Conservation (phyloP, 2,329 filamentous ascomycete species). For the Didymellaceae sp. region DNA sequence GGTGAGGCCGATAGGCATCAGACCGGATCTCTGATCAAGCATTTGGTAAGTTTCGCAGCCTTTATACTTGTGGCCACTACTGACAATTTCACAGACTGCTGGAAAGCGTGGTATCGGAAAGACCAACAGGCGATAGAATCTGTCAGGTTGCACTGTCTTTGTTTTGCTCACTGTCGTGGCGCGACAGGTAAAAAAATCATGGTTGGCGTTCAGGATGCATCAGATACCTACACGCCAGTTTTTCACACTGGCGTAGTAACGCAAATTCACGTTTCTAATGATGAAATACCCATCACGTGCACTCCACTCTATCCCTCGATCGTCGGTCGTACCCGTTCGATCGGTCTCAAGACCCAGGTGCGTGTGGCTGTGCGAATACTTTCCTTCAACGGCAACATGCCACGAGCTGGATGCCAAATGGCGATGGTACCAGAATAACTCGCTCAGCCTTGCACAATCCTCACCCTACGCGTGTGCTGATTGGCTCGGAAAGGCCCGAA, state of each 20-base stretch:
- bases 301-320: no score
- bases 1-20: conserved; percentile 95
- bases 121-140: conserved; percentile 64
- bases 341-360: neutral
- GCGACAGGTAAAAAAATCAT: conserved; percentile 32
- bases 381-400: no score
- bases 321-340: no score
- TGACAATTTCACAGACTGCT: conserved; percentile 64
- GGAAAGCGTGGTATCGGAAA: conserved; percentile 96
- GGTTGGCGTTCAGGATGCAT: conserved; percentile 40
- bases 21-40: conserved; percentile 81
- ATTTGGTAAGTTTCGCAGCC: conserved; percentile 72
- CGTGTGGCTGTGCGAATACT: no score
- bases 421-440: conserved; percentile 1
- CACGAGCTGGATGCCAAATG: neutral
- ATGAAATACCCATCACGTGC: no score
- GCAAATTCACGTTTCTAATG: conserved; percentile 23
- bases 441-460: conserved; percentile 8
- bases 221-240: conserved; percentile 38
- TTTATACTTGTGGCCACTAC: conserved; percentile 3
- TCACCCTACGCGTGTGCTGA: neutral
- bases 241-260: conserved; percentile 29
- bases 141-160: conserved; percentile 17
- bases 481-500: conserved; percentile 6
- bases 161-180: conserved; percentile 15